phyloP scores from a whole-genome alignment of 1,284 basidiomycete genomes.

The Heterobasidion occidentale region DNA sequence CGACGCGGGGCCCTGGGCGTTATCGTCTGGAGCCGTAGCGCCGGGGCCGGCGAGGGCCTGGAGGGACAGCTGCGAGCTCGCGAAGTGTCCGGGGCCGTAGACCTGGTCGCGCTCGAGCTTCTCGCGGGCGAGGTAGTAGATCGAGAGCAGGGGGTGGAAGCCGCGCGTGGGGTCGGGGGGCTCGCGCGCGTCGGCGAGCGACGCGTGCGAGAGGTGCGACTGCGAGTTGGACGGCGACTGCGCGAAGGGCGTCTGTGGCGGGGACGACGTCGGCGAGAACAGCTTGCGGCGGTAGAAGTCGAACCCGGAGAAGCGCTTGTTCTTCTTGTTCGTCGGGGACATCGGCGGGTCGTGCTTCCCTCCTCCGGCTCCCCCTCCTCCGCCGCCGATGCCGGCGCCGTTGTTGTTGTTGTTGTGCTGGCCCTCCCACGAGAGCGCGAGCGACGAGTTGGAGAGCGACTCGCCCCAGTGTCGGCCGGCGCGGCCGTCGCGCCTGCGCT shows the following conservation, averaged over 20 bases:
- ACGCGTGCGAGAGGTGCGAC: constrained; percentile 39
- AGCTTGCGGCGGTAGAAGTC: constrained; percentile 93
- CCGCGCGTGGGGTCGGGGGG: constrained; percentile 81
- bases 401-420: constrained; percentile 21
- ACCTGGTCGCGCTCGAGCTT: constrained; percentile 92
- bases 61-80: constrained; percentile 73
- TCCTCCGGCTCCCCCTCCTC: not conserved
- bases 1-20: constrained; percentile 13
- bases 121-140: constrained; percentile 94
- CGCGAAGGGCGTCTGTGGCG: constrained; percentile 34
- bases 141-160: constrained; percentile 92
- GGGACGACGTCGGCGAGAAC: constrained; percentile 65
- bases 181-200: constrained; percentile 41
- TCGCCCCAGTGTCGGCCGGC: constrained; percentile 39
- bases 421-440: constrained; percentile 59
- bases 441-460: constrained; percentile 54
- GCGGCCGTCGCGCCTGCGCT: constrained; percentile 54
- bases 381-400: constrained; percentile 22
- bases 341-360: constrained; percentile 18
- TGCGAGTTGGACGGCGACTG: constrained; percentile 49
- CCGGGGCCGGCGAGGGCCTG: constrained; percentile 16
- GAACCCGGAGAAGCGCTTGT: constrained; percentile 79
- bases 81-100: constrained; percentile 92
- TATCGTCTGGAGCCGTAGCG: not conserved
- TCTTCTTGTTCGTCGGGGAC: constrained; percentile 49